Conservation (phyloP, 345 rosid genomes). For the Pseudoturritis turrita region DNA sequence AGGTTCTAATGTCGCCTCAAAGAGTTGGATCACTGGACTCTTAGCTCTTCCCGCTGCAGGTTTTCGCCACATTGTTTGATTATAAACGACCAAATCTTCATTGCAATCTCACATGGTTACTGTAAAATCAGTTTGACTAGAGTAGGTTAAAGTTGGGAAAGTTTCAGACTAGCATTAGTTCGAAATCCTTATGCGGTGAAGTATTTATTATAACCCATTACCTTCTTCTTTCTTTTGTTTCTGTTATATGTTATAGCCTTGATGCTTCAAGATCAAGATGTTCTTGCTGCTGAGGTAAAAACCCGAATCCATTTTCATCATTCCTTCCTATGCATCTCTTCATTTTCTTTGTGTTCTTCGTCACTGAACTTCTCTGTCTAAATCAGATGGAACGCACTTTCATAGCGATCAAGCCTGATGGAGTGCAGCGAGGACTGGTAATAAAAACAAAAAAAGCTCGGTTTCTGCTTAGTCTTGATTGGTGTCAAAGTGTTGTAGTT, state of each 20-base stretch:
- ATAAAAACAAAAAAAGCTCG: background rate
- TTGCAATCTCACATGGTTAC: background rate
- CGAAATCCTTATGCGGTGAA: background rate
- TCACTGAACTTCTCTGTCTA: background rate
- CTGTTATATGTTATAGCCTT: slow-evolving; percentile 50
- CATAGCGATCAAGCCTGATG: slow-evolving; percentile 99
- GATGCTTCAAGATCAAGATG: slow-evolving; percentile 91
- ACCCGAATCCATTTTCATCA: background rate
- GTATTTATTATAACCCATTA: background rate
- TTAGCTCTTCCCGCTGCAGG: slow-evolving; percentile 92
- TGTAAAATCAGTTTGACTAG: background rate
- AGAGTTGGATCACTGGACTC: slow-evolving; percentile 77
- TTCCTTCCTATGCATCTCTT: background rate
- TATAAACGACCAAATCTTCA: background rate
- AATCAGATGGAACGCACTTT: slow-evolving; percentile 84
- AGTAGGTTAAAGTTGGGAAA: background rate
- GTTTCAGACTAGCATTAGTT: background rate
- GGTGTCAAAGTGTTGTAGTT: slow-evolving; percentile 1
- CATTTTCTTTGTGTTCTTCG: background rate
- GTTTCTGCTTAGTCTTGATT: slow-evolving; percentile 14
- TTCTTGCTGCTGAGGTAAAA: slow-evolving; percentile 81
- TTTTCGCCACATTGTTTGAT: slow-evolving; percentile 9
- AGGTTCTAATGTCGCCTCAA: slow-evolving; percentile 44
- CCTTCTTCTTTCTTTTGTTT: background rate
- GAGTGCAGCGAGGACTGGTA: slow-evolving; percentile 97